Conservation (phyloP, 2,329 filamentous ascomycete genomes). For the Thyridium curvatum region DNA sequence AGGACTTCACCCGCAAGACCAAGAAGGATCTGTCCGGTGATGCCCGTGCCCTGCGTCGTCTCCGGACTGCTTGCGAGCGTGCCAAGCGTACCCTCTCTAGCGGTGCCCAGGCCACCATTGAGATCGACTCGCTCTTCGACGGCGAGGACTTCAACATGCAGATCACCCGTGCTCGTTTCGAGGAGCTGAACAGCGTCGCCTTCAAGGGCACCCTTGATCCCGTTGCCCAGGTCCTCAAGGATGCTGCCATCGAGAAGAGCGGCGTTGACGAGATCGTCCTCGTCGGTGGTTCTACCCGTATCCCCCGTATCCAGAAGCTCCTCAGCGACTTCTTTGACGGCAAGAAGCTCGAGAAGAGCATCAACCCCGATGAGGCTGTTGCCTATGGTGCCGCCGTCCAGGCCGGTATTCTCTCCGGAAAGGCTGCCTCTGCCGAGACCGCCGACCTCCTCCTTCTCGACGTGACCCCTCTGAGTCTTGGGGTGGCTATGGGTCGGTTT, state of each 20-base stretch:
- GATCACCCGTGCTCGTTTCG: conserved; percentile 98
- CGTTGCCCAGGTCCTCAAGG: conserved; percentile 94
- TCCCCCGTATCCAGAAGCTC: conserved; percentile 97
- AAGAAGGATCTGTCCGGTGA: conserved; percentile 77
- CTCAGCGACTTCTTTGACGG: conserved; percentile 98
- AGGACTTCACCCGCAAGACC: conserved; percentile 80
- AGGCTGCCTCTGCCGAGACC: conserved; percentile 93
- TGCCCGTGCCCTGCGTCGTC: conserved; percentile 86
- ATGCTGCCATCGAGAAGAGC: conserved; percentile 80
- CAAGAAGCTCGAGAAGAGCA: conserved; percentile 99
- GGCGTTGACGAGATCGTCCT: conserved; percentile 97
- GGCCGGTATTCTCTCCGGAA: conserved; percentile 96
- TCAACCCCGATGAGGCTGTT: conserved; percentile 99
- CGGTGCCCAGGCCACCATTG: conserved; percentile 93
- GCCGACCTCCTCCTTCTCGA: conserved; percentile 92
- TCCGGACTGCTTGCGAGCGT: conserved; percentile 97
- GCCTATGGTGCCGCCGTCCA: conserved; percentile 98
- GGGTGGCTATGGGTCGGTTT: conserved; percentile 82
- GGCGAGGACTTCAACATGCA: conserved; percentile 96
- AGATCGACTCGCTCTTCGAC: conserved; percentile 98
- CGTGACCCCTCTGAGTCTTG: conserved; percentile 91
- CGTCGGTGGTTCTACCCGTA: conserved; percentile 98
- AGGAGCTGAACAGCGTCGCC: conserved; percentile 94
- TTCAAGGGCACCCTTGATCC: conserved; percentile 92
- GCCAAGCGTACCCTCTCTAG: conserved; percentile 98